Percentiles rank a stretch among this genome's conserved stretches.
Evolutionary conservation across 208 protist species (phyloP).

Genomic region (Balamuthia mandrillaris): DNA sequence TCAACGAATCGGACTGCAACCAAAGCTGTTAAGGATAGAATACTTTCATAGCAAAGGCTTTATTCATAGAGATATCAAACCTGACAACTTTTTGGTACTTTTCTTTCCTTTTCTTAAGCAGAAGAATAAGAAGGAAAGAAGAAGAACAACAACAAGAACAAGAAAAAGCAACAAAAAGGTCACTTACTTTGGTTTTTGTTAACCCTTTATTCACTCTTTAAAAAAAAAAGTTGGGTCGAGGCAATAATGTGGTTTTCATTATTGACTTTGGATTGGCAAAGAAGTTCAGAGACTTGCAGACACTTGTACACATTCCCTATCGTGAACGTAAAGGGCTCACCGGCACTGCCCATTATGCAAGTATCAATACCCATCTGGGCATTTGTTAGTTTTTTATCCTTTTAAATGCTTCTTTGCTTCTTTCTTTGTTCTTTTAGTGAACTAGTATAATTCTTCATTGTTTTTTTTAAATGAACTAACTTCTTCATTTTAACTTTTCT

Average conservation of each 20-base stretch:
- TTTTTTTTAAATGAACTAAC: too few relatives aligned
- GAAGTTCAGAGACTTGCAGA: constrained; percentile 95
- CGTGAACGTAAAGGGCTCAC: constrained; percentile 98
- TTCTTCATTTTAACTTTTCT: too few relatives aligned
- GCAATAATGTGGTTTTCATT: constrained; percentile 85
- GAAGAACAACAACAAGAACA: too few relatives aligned
- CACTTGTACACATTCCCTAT: constrained; percentile 98
- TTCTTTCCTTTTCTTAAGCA: too few relatives aligned
- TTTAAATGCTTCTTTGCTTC: constrained; percentile 19
- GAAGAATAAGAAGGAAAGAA: too few relatives aligned
- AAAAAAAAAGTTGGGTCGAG: too few relatives aligned
- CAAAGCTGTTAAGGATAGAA: constrained; percentile 84
- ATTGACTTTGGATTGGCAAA: constrained; percentile 99
- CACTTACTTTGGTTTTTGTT: constrained; percentile 85
- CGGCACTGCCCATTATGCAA: constrained; percentile 98
- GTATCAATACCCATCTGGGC: constrained; percentile 98
- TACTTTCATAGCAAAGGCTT: constrained; percentile 95
- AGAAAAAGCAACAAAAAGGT: too few relatives aligned
- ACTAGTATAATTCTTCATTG: too few relatives aligned
- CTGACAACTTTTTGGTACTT: constrained; percentile 99
- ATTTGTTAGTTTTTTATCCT: constrained; percentile 73
- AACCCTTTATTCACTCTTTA: too few relatives aligned
- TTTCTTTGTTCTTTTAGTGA: neutral
- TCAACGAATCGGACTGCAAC: too few relatives aligned
- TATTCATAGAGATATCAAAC: constrained; percentile 94